Evolutionary conservation across 352 stramenopile genomes (phyloP).

Genomic region (Chrysophaeum taylorii): DNA sequence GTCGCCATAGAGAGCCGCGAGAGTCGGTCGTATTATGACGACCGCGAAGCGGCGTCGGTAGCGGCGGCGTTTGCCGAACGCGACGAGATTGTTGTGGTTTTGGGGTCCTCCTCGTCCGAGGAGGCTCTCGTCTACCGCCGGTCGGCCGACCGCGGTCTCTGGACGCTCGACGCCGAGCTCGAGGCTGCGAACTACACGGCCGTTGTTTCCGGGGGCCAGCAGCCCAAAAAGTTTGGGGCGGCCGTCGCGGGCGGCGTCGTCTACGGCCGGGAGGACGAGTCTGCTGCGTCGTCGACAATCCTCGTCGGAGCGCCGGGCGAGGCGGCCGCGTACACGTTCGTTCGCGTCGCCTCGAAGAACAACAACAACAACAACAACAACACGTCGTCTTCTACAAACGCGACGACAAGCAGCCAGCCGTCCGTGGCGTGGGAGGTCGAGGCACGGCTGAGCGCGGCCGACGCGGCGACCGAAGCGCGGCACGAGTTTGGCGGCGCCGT

Average conservation of each 20-base stretch:
- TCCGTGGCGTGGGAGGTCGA: conserved; percentile 52
- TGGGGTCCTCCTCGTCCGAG: neutral
- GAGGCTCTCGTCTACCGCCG: neutral
- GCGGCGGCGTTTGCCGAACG: neutral
- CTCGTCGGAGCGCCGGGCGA: conserved; percentile 56
- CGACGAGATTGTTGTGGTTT: neutral
- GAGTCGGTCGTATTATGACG: no score
- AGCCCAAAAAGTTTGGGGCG: neutral
- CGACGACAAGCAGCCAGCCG: neutral
- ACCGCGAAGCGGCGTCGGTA: neutral
- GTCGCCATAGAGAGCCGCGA: no score
- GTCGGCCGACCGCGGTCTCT: neutral
- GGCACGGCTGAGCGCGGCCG: conserved; percentile 36
- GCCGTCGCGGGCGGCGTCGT: conserved; percentile 29
- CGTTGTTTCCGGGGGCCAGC: neutral
- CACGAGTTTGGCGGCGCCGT: conserved; percentile 36
- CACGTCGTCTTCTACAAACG: neutral
- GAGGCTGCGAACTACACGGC: neutral
- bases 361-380: neutral
- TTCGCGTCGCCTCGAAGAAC: conserved; percentile 36
- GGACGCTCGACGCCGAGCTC: neutral
- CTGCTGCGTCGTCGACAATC: conserved; percentile 41
- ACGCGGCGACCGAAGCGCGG: conserved; percentile 32
- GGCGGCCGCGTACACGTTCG: conserved; percentile 27
- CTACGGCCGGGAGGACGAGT: conserved; percentile 53